These are phyloP conservation scores for Pseudodiploospora longispora DNA, from an alignment of 2,329 filamentous ascomycete species.

Conservation along the genomic window DNA sequence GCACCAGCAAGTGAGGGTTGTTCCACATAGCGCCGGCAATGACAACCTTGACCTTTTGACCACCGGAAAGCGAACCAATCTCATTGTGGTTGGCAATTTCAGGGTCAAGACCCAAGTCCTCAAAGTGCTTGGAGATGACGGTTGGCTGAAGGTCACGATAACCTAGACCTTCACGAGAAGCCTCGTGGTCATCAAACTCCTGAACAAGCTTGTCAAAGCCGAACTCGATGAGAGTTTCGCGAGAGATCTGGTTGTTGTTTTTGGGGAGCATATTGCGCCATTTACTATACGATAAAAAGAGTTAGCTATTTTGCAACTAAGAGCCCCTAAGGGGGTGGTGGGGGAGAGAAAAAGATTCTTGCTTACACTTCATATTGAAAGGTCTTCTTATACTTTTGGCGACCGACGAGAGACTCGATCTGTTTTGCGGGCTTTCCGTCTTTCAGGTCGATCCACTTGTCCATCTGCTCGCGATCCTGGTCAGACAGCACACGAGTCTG, in stretches of 20 bases:
- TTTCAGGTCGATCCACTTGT: slow-evolving; percentile 75
- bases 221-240: slow-evolving; percentile 77
- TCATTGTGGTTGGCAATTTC: slow-evolving; percentile 99
- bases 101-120: slow-evolving; percentile 89
- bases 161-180: slow-evolving; percentile 94
- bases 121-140: slow-evolving; percentile 95
- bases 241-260: slow-evolving; percentile 84
- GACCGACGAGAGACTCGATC: slow-evolving; percentile 84
- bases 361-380: slow-evolving; percentile 93
- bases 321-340: background rate
- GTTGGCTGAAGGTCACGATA: slow-evolving; percentile 90
- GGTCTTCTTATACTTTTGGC: slow-evolving; percentile 98
- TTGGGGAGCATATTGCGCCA: slow-evolving; percentile 87
- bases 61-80: slow-evolving; percentile 90
- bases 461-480: slow-evolving; percentile 83
- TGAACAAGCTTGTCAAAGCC: slow-evolving; percentile 93
- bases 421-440: slow-evolving; percentile 72
- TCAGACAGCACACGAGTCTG: slow-evolving; percentile 85
- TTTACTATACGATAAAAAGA: slow-evolving; percentile 47
- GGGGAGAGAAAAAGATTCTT: background rate
- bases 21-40: slow-evolving; percentile 97
- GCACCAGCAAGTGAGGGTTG: slow-evolving; percentile 92
- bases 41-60: slow-evolving; percentile 98
- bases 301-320: background rate
- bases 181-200: slow-evolving; percentile 97